A percentile compares a stretch with the other conserved stretches of the same genome.
Conservation (phyloP, 805 yeast species). For the Saccharomycopsis vini region DNA sequence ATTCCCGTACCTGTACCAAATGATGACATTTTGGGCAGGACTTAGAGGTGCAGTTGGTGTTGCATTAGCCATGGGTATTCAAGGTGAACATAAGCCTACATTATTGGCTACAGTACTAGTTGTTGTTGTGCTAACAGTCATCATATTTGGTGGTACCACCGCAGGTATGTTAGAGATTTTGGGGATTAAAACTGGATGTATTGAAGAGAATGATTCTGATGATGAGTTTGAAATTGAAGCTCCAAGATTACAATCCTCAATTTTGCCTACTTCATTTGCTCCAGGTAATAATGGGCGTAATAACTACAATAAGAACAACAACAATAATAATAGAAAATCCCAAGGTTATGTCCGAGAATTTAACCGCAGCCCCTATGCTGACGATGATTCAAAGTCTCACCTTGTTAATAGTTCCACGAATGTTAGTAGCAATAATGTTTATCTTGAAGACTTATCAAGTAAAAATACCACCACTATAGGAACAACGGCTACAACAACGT, state of each 20-base stretch:
- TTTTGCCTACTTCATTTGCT: constrained; percentile 7
- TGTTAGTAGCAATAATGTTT: neutral
- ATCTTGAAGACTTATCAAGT: constrained; percentile 5
- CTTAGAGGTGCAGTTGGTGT: constrained; percentile 98
- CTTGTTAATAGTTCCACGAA: neutral
- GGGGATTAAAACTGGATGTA: constrained; percentile 86
- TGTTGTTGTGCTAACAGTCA: constrained; percentile 92
- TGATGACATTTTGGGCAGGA: constrained; percentile 99
- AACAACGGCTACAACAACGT: neutral
- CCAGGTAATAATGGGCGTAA: neutral
- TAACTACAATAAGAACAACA: neutral
- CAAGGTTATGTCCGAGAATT: neutral
- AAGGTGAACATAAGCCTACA: constrained; percentile 86
- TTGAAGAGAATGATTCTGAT: constrained; percentile 69
- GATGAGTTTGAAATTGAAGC: constrained; percentile 95
- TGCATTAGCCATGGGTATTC: constrained; percentile 94
- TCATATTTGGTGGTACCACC: constrained; percentile 95
- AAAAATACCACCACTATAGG: neutral
- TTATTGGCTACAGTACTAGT: constrained; percentile 90
- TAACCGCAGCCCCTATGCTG: neutral
- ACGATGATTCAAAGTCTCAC: neutral
- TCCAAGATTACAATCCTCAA: constrained; percentile 26
- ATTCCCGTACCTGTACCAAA: constrained; percentile 89
- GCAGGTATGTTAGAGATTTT: constrained; percentile 95
- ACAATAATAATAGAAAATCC: no score